Evolutionary conservation across 2,329 filamentous ascomycete species (phyloP).

Genomic region (Monosporascus sp.): DNA sequence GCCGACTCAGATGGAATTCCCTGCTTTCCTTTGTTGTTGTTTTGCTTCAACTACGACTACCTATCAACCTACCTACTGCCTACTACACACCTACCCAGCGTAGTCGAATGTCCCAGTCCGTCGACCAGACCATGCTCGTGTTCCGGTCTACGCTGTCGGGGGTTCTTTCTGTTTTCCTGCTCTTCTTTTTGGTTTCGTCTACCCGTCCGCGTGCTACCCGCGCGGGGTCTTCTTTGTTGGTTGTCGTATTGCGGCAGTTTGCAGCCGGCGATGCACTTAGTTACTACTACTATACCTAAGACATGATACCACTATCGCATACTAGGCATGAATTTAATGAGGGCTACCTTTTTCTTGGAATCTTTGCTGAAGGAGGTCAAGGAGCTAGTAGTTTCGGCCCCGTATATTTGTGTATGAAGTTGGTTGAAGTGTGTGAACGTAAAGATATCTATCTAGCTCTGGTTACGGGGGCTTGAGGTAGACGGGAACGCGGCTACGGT

Average conservation of each 20-base stretch:
- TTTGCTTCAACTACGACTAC: too few species aligned
- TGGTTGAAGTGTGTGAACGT: too few species aligned
- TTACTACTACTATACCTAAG: conserved; percentile 20
- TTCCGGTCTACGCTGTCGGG: too few species aligned
- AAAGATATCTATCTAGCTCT: too few species aligned
- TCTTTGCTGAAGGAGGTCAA: too few species aligned
- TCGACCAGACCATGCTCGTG: too few species aligned
- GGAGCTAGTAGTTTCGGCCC: too few species aligned
- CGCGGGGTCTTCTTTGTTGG: not conserved
- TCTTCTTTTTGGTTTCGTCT: not conserved
- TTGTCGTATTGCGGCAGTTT: not conserved
- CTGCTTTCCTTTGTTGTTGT: not conserved
- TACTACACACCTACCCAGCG: not conserved
- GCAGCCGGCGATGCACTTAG: conserved; percentile 2
- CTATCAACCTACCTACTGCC: not conserved
- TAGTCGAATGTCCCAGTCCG: too few species aligned
- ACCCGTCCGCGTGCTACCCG: too few species aligned
- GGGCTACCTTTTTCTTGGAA: not conserved
- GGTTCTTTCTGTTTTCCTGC: not conserved
- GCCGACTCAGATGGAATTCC: not conserved
- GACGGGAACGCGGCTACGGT: too few species aligned
- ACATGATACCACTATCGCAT: conserved; percentile 32
- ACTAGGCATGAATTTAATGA: conserved; percentile 27
- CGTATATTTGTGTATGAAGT: too few species aligned
- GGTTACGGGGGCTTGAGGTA: too few species aligned